Conservation (phyloP, 805 yeast species). For the Starmerella sirachaensis region DNA sequence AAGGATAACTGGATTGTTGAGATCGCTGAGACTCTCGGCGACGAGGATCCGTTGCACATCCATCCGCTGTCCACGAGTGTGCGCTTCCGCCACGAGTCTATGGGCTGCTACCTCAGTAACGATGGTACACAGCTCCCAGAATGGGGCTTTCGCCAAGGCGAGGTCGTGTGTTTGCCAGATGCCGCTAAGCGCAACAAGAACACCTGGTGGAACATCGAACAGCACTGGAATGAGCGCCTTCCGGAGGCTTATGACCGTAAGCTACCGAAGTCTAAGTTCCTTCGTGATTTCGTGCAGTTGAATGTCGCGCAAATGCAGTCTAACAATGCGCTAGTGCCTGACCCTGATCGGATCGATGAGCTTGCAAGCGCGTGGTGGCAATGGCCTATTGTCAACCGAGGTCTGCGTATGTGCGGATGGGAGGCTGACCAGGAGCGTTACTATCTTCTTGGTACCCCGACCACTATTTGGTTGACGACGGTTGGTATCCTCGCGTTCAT, state of each 20-base stretch:
- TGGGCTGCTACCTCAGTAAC: conserved; percentile 91
- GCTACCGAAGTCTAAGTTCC: conserved; percentile 43
- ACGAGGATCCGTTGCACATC: conserved; percentile 40
- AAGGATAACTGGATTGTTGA: conserved; percentile 93
- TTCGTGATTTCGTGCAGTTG: conserved; percentile 56
- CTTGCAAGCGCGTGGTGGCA: conserved; percentile 72
- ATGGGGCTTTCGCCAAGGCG: conserved; percentile 97
- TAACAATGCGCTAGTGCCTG: conserved; percentile 72
- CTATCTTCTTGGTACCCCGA: conserved; percentile 56
- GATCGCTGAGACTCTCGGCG: conserved; percentile 44
- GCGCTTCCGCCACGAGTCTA: conserved; percentile 67
- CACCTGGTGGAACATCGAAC: conserved; percentile 75
- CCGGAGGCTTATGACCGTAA: conserved; percentile 30
- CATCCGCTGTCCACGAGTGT: conserved; percentile 61
- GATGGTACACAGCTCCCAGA: conserved; percentile 75
- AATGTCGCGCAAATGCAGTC: conserved; percentile 77
- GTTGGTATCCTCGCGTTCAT: conserved; percentile 32
- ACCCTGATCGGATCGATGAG: conserved; percentile 54
- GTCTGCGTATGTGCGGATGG: conserved; percentile 74
- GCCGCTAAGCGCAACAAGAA: conserved; percentile 44
- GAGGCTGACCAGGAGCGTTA: conserved; percentile 42
- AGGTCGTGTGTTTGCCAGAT: conserved; percentile 57
- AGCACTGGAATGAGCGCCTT: conserved; percentile 44
- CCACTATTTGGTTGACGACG: conserved; percentile 47
- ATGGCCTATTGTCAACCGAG: conserved; percentile 62